Evolutionary conservation across 164 flowering plant species (phyloP), one percentile per base, ranked within the genome.

Genomic region (Litsea cubeba): DNA sequence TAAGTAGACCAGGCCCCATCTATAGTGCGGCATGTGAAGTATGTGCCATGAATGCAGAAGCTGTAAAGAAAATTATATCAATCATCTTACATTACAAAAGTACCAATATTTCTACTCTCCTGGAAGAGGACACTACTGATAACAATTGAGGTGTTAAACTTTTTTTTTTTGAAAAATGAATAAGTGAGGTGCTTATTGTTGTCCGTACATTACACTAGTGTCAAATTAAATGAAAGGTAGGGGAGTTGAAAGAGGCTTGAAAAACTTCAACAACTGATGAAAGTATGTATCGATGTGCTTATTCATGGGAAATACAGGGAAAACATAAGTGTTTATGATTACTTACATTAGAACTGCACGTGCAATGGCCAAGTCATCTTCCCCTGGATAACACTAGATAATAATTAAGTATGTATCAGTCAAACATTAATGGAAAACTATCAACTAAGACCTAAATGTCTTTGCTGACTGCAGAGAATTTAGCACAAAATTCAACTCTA

Each of bases 311-410:
- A 20, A 15, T 3, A 54, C 20, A 54, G 15, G 17, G 20, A 70
- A 23, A 30, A 26, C 63, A 49, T 12, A 8, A 75, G 25, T 25
- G 18, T 57, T 74, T 30, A 49, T 68, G 60, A 30, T 30, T 46
- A 74, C 94, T 91, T 81, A 95, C 99, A 89, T 85, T 72, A 95
- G 83, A 78, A 89, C 80, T 66, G 94, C 98, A 50, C 98, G 86
- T 50, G 93, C 94, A 85, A 95, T 87, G 67, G 99, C 98, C 82
- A 95, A 30, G 78, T 95, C 99, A 87, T 91, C 99, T 87, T 95
- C 99, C 72, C 97, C 99, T 26, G 98, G 97, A 85, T 93, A 95
- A 82, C 99, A 95, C 99, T 95, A 88, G 81, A 85, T 30, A 68
- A 32, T 32, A 40, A 30, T 30, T 3, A 77, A 75, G 67, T 77